Evolutionary conservation across 106 monocot genomes (phyloP), one percentile per base, ranked within the genome.

Genomic region (Dendrobium catenatum): DNA sequence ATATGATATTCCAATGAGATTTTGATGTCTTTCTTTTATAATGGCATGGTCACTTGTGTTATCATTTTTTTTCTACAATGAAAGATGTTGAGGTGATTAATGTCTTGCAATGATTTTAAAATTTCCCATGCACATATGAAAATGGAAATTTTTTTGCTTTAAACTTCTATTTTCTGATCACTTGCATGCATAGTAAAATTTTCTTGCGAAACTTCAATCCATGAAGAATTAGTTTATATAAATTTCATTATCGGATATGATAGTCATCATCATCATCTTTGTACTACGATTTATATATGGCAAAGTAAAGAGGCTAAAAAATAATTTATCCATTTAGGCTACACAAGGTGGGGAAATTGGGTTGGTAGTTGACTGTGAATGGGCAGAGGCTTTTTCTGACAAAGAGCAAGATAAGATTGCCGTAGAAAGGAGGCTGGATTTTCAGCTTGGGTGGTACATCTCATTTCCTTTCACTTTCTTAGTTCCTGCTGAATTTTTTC

Each of bases 281-380:
- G 7, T 51, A 40, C 41, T 56, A 56, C 58, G 41, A 27, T 26
- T 58, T 56, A 78, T 31, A 56, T 43, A 42, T 74, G 42, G 5
- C 76, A 51, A 6, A 20, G 20, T 26, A 27, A 59, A 78, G 40
- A 16, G 49, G 37, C 40, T 58, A 56, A 78, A 6, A 11, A 58
- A 31, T 37, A 54, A 72, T 78, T 79, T 6, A 41, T 75, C 40
- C 37, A 46, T 75, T 0, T 80, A 98, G 98, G 89, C 85, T 80
- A 79, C 77, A 40, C 98, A 98, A 93, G 91, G 91, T 84, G 98
- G 98, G 85, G 82, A 95, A 85, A 87, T 98, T 68, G 98, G 98
- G 42, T 44, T 98, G 51, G 89, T 84, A 37, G 79, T 98, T 77
- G 98, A 95, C 79, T 93, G 92, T 86, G 98, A 95, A 84, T 95